These are phyloP conservation scores for Mycena vulgaris DNA, from an alignment of 768 basidiomycete species.

Conservation along the genomic window DNA sequence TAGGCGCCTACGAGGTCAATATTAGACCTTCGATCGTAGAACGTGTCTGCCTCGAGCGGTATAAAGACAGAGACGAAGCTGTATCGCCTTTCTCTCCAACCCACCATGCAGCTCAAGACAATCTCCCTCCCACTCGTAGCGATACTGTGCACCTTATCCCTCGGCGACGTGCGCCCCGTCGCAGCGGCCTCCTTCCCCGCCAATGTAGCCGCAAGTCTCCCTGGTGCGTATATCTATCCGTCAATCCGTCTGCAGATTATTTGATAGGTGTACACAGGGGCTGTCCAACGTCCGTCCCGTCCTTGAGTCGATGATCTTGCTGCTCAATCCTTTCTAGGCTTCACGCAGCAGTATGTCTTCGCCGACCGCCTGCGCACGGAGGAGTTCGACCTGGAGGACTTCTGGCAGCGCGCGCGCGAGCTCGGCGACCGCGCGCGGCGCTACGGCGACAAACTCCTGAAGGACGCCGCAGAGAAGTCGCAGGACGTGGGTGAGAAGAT, in stretches of 20 bases:
- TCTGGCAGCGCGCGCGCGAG: constrained; percentile 30
- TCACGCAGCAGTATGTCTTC: neutral
- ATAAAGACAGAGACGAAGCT: neutral
- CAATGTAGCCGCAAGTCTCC: neutral
- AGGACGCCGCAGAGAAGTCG: constrained; percentile 31
- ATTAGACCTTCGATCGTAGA: constrained; percentile 18
- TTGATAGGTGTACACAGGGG: neutral
- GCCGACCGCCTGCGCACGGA: neutral
- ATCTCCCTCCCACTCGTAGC: constrained; percentile 6
- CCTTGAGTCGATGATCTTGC: too few relatives aligned
- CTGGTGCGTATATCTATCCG: neutral
- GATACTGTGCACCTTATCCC: neutral
- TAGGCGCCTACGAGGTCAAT: constrained; percentile 11
- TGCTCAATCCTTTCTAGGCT: too few relatives aligned
- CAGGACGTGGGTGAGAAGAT: constrained; percentile 39
- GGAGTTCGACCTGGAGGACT: constrained; percentile 12
- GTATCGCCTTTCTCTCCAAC: neutral
- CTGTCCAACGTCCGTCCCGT: neutral
- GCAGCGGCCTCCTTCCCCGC: constrained; percentile 6
- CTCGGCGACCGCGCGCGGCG: constrained; percentile 24
- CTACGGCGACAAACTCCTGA: constrained; percentile 40
- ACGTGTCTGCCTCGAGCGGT: too few relatives aligned
- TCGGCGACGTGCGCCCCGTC: constrained; percentile 7
- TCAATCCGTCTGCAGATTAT: neutral
- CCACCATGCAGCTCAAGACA: constrained; percentile 17